Percentiles rank a stretch among this genome's conserved stretches.
These are phyloP conservation scores for Coemansia sp. DNA, from an alignment of 192 early-diverging fungal species.

Conservation along the genomic window DNA sequence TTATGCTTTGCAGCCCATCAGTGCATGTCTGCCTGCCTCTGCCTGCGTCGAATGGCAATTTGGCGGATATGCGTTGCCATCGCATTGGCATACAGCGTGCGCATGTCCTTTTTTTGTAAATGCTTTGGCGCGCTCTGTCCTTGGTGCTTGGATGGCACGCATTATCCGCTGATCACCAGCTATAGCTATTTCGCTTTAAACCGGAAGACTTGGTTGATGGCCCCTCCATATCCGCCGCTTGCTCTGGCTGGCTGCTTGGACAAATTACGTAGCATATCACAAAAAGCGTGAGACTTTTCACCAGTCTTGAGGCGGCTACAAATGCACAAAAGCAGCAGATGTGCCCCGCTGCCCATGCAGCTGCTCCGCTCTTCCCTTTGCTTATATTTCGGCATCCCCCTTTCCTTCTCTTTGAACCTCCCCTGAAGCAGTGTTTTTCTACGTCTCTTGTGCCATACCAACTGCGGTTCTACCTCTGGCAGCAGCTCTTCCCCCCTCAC, in stretches of 20 bases:
- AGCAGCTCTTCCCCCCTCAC: not conserved
- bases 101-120: conserved; percentile 6
- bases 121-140: not conserved
- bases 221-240: not conserved
- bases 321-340: conserved; percentile 12
- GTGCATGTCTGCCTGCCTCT: not conserved
- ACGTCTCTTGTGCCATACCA: not conserved
- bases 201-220: not conserved
- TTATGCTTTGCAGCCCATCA: not conserved
- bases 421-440: conserved; percentile 12
- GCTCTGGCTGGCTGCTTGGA: not conserved
- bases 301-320: not conserved
- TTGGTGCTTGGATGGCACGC: not conserved
- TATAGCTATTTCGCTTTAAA: not conserved
- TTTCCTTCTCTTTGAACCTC: conserved; percentile 7
- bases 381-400: conserved; percentile 10
- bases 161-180: not conserved
- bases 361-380: conserved; percentile 2
- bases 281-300: conserved; percentile 42
- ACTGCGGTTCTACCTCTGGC: conserved; percentile 3
- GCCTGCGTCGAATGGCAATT: conserved; percentile 15
- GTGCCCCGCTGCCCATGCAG: not conserved
- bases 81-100: conserved; percentile 10
- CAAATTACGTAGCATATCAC: conserved; percentile 4
- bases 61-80: conserved; percentile 15